Conservation (phyloP, 2,329 filamentous ascomycete species). For the Chrysoporthe puriensis region DNA sequence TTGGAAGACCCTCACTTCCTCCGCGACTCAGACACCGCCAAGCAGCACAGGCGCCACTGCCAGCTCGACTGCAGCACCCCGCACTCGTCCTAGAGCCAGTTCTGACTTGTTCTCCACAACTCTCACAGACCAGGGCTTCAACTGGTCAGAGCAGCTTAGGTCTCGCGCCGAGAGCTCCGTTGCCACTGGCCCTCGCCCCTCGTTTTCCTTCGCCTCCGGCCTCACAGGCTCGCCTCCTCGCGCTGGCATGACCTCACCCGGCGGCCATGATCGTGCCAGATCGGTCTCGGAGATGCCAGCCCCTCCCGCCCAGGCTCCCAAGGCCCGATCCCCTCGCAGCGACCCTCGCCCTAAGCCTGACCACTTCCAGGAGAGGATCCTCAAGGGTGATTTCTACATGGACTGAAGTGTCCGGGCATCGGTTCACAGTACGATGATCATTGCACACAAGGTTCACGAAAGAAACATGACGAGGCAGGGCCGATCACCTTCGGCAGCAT, state of each 20-base stretch:
- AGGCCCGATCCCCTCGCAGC: conserved; percentile 44
- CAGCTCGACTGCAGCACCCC: conserved; percentile 59
- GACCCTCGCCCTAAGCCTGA: conserved; percentile 74
- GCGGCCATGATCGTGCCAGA: conserved; percentile 67
- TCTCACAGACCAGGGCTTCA: conserved; percentile 88
- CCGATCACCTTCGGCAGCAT: not conserved
- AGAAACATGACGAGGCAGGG: not conserved
- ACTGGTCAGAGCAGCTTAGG: conserved; percentile 95
- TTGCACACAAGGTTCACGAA: not conserved
- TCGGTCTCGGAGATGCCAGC: conserved; percentile 68
- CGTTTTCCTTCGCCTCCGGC: conserved; percentile 60
- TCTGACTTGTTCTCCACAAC: conserved; percentile 65
- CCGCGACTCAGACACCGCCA: conserved; percentile 35
- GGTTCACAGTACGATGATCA: not conserved
- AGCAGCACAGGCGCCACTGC: conserved; percentile 36
- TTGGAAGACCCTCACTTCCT: conserved; percentile 36
- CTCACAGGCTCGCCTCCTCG: conserved; percentile 49
- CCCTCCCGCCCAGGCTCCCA: conserved; percentile 56
- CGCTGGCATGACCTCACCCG: conserved; percentile 31
- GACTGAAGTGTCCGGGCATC: conserved; percentile 60
- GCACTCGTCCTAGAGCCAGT: conserved; percentile 59
- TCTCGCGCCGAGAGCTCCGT: conserved; percentile 84
- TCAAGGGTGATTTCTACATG: conserved; percentile 99
- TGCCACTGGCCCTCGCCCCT: conserved; percentile 55
- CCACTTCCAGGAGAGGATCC: conserved; percentile 92